Conservation (phyloP, 805 yeast species). For the Sugiyamaella mastotermitis region DNA sequence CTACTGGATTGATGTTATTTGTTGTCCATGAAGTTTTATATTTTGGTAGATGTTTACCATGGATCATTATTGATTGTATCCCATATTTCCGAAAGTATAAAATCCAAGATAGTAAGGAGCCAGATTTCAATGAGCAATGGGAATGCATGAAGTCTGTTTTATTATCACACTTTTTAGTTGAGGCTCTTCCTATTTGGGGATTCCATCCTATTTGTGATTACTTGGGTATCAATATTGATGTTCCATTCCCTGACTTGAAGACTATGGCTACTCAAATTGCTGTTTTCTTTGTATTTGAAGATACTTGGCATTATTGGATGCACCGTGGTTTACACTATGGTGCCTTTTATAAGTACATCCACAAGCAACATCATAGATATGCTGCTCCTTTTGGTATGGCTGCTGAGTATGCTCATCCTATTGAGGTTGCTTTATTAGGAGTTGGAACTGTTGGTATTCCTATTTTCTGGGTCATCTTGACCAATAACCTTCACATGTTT, state of each 20-base stretch:
- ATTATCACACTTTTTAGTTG: constrained; percentile 83
- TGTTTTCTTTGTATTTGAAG: constrained; percentile 80
- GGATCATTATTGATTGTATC: constrained; percentile 80
- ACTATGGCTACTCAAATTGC: constrained; percentile 62
- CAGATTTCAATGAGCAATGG: constrained; percentile 81
- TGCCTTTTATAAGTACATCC: constrained; percentile 83
- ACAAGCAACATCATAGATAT: constrained; percentile 95
- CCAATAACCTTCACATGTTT: constrained; percentile 74
- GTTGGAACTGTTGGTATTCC: constrained; percentile 97
- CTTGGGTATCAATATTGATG: constrained; percentile 69
- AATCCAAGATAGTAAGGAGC: constrained; percentile 81
- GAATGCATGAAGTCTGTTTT: constrained; percentile 83
- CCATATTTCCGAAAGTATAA: constrained; percentile 83
- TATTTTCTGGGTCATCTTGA: constrained; percentile 68
- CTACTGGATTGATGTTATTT: constrained; percentile 86
- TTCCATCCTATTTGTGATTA: constrained; percentile 88
- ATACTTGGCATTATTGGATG: constrained; percentile 95
- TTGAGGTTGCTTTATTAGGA: constrained; percentile 85
- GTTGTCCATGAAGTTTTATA: constrained; percentile 80
- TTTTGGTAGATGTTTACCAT: constrained; percentile 88
- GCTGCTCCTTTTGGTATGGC: constrained; percentile 97
- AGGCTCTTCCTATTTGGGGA: constrained; percentile 94
- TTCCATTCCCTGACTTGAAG: constrained; percentile 73
- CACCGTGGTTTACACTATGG: constrained; percentile 85
- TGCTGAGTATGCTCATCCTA: constrained; percentile 97